Conservation (phyloP, 31 red algal species). For the Asparagopsis taxiformis region DNA sequence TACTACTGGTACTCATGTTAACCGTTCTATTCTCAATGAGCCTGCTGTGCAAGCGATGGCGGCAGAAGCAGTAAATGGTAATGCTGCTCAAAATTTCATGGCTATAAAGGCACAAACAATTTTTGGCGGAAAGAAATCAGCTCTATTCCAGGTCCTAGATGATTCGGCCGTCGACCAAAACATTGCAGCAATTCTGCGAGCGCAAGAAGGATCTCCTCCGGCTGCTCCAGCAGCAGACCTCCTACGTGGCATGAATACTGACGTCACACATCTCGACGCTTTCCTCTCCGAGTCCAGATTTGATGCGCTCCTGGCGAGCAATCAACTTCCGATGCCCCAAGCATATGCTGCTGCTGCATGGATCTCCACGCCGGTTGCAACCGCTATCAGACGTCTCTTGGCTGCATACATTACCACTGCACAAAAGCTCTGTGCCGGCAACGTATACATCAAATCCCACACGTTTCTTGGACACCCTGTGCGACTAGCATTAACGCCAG, state of each 20-base stretch:
- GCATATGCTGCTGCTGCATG: not conserved
- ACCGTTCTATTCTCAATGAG: too few relatives aligned
- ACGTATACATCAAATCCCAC: not conserved
- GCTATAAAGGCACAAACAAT: slow-evolving; percentile 1
- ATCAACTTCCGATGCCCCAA: not conserved
- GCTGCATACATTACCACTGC: not conserved
- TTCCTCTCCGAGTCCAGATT: not conserved
- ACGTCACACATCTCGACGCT: not conserved
- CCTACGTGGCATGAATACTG: too few relatives aligned
- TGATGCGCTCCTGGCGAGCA: not conserved
- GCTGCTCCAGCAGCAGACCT: too few relatives aligned
- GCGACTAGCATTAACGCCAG: not conserved
- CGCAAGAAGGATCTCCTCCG: too few relatives aligned
- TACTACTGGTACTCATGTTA: too few relatives aligned
- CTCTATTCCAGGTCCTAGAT: not conserved
- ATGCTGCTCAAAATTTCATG: too few relatives aligned
- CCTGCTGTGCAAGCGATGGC: too few relatives aligned
- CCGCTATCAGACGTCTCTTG: not conserved
- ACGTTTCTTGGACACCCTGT: not conserved
- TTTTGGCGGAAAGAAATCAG: not conserved
- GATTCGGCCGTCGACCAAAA: not conserved
- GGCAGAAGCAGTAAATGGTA: too few relatives aligned
- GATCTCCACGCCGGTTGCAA: too few relatives aligned
- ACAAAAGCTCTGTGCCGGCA: too few relatives aligned
- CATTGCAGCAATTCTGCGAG: not conserved